Conservation (phyloP, 2,329 filamentous ascomycete genomes). For the Leptographium radiaticola region DNA sequence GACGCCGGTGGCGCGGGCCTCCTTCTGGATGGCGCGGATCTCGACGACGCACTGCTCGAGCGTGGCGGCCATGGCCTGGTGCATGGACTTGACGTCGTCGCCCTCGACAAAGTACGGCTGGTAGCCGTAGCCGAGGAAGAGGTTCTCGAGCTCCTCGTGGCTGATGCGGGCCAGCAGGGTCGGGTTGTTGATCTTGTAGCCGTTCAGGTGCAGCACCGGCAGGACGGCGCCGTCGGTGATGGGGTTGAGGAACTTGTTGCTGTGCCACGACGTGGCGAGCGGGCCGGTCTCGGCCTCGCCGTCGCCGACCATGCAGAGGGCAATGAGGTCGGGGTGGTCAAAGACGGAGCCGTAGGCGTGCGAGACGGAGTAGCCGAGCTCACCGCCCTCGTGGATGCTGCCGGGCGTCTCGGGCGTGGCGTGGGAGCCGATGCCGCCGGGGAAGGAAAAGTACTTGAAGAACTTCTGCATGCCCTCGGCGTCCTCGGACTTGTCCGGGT, state of each 20-base stretch:
- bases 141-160: constrained; percentile 55
- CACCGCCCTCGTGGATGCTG: constrained; percentile 65
- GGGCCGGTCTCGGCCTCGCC: constrained; percentile 74
- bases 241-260: constrained; percentile 70
- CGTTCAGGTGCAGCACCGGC: constrained; percentile 66
- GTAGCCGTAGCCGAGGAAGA: constrained; percentile 67
- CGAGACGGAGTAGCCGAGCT: constrained; percentile 69
- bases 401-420: constrained; percentile 69
- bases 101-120: constrained; percentile 71
- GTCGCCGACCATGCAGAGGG: constrained; percentile 67
- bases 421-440: constrained; percentile 65
- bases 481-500: constrained; percentile 59
- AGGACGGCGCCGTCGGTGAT: constrained; percentile 66
- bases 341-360: constrained; percentile 69
- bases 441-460: constrained; percentile 77
- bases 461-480: constrained; percentile 57
- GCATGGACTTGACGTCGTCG: constrained; percentile 59
- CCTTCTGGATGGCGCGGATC: constrained; percentile 55
- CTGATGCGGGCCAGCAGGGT: constrained; percentile 61
- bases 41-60: constrained; percentile 59
- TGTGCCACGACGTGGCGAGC: constrained; percentile 68
- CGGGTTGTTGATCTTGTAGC: constrained; percentile 78
- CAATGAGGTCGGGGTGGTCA: constrained; percentile 61
- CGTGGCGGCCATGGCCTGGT: constrained; percentile 69
- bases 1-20: constrained; percentile 57